Conservation (phyloP, 495 filamentous ascomycete species). For the Elasticomyces elasticus region DNA sequence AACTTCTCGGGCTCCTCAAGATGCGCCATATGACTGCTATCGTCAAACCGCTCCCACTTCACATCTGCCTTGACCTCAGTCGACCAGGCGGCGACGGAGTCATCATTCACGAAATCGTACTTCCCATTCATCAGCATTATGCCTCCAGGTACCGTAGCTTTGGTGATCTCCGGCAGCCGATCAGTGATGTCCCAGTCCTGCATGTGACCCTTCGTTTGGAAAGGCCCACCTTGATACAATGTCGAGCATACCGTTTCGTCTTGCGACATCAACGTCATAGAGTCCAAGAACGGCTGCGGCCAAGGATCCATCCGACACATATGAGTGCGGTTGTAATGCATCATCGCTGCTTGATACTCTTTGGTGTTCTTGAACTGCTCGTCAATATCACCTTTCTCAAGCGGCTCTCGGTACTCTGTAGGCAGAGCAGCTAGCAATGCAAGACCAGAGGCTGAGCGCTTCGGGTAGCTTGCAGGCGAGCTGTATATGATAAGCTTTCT, state of each 20-base stretch:
- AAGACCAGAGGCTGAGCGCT: not conserved
- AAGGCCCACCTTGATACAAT: not conserved
- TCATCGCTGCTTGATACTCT: constrained; percentile 36
- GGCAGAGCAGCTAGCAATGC: not conserved
- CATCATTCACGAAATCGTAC: constrained; percentile 39
- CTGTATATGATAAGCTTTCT: constrained; percentile 34
- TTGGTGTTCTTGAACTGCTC: constrained; percentile 23
- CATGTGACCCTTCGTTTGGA: constrained; percentile 29
- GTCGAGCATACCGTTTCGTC: not conserved
- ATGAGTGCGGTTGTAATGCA: constrained; percentile 34
- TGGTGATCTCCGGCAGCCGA: constrained; percentile 29
- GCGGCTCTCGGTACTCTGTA: not conserved
- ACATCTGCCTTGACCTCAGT: constrained; percentile 25
- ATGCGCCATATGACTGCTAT: constrained; percentile 36
- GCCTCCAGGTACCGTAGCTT: constrained; percentile 21
- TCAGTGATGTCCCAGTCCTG: constrained; percentile 29
- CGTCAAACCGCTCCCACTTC: constrained; percentile 37
- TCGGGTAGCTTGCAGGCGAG: constrained; percentile 25
- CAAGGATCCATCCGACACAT: constrained; percentile 32
- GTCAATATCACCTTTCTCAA: constrained; percentile 23
- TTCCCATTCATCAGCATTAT: constrained; percentile 39
- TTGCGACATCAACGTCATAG: not conserved
- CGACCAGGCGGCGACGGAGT: constrained; percentile 36
- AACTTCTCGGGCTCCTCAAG: constrained; percentile 35
- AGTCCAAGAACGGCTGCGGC: constrained; percentile 17